Evolutionary conservation across 495 filamentous ascomycete genomes (phyloP).

Genomic region (Evernia prunastri): DNA sequence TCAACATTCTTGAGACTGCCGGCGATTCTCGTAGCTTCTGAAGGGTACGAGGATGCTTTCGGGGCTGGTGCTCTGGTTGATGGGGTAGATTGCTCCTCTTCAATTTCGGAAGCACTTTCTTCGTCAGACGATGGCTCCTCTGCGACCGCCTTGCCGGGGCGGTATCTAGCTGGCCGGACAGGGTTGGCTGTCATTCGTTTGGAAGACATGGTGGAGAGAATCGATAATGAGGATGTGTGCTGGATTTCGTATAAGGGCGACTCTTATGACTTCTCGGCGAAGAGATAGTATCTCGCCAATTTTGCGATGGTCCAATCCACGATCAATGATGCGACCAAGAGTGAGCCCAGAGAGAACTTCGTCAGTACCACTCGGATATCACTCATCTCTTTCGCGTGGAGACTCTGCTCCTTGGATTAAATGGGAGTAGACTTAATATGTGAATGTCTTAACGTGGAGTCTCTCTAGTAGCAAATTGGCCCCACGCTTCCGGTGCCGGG

Average conservation of each 20-base stretch:
- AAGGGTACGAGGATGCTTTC: conserved; percentile 49
- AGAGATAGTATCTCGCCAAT: not conserved
- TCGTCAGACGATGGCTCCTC: conserved; percentile 56
- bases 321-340: not conserved
- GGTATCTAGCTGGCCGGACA: conserved; percentile 70
- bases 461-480: too few species aligned
- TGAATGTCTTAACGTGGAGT: too few species aligned
- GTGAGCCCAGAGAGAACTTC: not conserved
- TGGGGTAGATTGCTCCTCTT: conserved; percentile 35
- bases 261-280: not conserved
- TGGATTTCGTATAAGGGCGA: not conserved
- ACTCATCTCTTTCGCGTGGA: not conserved
- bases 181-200: conserved; percentile 96
- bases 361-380: not conserved
- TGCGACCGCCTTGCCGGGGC: conserved; percentile 73
- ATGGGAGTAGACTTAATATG: not conserved
- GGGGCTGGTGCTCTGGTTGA: conserved; percentile 48
- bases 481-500: too few species aligned
- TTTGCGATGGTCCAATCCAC: conserved; percentile 3
- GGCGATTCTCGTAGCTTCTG: conserved; percentile 47
- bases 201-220: conserved; percentile 57
- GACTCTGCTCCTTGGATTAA: not conserved
- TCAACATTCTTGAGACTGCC: conserved; percentile 61
- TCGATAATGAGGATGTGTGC: not conserved
- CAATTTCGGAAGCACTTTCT: conserved; percentile 50